Base-by-base conservation (phyloP, 768 basidiomycete species). In the Leccinum fibrillosum region DNA sequence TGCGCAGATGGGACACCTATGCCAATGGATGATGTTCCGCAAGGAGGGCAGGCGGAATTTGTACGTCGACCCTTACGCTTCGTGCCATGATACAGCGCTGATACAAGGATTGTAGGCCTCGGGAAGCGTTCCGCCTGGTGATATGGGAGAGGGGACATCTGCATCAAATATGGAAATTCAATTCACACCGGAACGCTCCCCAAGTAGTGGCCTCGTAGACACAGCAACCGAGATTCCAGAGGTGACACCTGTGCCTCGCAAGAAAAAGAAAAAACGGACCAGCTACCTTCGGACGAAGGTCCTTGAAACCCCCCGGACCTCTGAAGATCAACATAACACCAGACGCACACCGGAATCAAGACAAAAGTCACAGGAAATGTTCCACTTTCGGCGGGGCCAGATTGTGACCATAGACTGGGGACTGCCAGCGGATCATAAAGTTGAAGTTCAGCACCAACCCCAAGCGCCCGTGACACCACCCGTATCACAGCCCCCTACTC, bases 301-400 rank as follows among this genome's bases (percentile, higher is more conserved):
- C 10, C 17, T 32, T 3, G 26, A 28, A n/a, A n/a, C 32, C 25
- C 35, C 17, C 7, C 2, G 1, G 11, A 15, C 25, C 19, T 30
- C 53, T 15, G 25, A 35, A 10, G 19, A n/a, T 2, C 48, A 25
- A 12, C 59, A 57, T 11, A 47, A 50, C 12, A 5, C 1, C 10
- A 48, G 47, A 45, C 54, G 23, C 4, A 30, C 1, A 5, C 5
- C 5, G 11, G 52, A 37, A 10, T 9, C 12, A 2, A 57, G 30
- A 21, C 19, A 12, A 4, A 39, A 5, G 21, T 4, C 48, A 0
- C 32, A 21, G 11, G 23, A 23, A 12, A 66, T 26, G 21, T 58
- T 58, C 19, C 60, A 65, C 23, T 48, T 69, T 5, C 59, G 55
- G 51, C 57, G 54, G 3, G 67, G 68, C 0, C 59, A 57, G 39